phyloP scores from a whole-genome alignment of 345 rosid genomes.

The Atalantia buxifolia region DNA sequence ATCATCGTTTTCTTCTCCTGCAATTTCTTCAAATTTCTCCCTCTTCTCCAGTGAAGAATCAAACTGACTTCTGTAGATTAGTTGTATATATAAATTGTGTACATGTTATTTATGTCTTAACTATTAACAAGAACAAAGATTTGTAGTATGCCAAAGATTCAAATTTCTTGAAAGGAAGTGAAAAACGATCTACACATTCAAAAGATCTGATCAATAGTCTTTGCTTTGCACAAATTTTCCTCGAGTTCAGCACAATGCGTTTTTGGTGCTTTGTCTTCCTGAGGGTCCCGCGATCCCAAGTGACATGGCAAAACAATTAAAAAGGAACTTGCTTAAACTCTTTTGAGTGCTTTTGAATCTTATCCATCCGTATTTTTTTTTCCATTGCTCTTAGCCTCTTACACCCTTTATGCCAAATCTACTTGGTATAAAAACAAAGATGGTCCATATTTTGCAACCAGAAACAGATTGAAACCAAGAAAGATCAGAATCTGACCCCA shows the following conservation, averaged over 20 bases:
- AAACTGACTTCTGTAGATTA: background rate
- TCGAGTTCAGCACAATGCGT: background rate
- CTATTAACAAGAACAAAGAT: background rate
- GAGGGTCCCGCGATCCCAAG: background rate
- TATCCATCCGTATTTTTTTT: constrained; percentile 9
- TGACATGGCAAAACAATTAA: background rate
- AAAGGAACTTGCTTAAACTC: background rate
- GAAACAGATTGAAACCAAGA: constrained; percentile 9
- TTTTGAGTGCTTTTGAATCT: constrained; percentile 1
- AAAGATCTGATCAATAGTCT: background rate
- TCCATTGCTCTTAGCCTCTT: background rate
- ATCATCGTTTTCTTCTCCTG: constrained; percentile 5
- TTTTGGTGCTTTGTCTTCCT: background rate
- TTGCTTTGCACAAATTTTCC: background rate
- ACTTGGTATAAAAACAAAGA: background rate
- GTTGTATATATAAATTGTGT: background rate
- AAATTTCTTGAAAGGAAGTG: too few species aligned
- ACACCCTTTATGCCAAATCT: background rate
- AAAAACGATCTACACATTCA: background rate
- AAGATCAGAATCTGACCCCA: constrained; percentile 35
- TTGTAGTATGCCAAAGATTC: too few species aligned
- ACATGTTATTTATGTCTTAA: background rate
- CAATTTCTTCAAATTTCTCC: constrained; percentile 4
- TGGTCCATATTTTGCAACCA: constrained; percentile 19
- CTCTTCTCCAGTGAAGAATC: background rate